A percentile compares a stretch with the other conserved stretches of the same genome.
phyloP scores from a whole-genome alignment of 2,329 filamentous ascomycete species.

The Aspergillus terreus region DNA sequence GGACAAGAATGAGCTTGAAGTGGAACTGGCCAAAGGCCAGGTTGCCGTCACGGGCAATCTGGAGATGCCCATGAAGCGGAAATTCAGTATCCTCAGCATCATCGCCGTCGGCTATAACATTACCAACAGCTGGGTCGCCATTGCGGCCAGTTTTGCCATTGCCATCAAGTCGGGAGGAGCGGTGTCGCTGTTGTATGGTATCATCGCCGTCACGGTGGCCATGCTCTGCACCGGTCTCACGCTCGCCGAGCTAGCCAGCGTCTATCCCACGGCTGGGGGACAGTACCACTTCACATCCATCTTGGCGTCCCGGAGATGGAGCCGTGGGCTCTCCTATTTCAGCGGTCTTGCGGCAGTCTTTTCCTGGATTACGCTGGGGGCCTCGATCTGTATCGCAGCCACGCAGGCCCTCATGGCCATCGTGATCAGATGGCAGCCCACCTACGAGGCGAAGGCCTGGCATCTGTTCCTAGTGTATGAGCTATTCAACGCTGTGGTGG shows the following conservation, averaged over 20 bases:
- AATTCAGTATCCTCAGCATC: slow-evolving; percentile 21
- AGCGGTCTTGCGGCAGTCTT: slow-evolving; percentile 20
- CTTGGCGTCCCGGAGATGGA: slow-evolving; percentile 21
- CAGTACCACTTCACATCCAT: slow-evolving; percentile 29
- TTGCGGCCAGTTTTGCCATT: slow-evolving; percentile 22
- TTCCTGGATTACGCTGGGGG: slow-evolving; percentile 19
- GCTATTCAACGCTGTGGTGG: slow-evolving; percentile 13
- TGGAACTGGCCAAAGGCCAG: slow-evolving; percentile 19
- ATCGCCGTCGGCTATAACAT: slow-evolving; percentile 23
- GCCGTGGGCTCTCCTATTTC: slow-evolving; percentile 18
- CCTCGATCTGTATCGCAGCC: slow-evolving; percentile 15
- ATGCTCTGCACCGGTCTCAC: slow-evolving; percentile 21
- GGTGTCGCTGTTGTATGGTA: slow-evolving; percentile 20
- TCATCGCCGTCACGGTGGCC: slow-evolving; percentile 17
- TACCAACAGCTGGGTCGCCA: slow-evolving; percentile 23
- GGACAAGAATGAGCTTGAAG: slow-evolving; percentile 3
- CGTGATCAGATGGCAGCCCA: slow-evolving; percentile 18
- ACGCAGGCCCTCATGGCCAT: slow-evolving; percentile 20
- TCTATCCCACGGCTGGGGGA: slow-evolving; percentile 28
- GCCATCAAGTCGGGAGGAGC: slow-evolving; percentile 21
- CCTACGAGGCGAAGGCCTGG: slow-evolving; percentile 17
- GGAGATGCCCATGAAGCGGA: slow-evolving; percentile 19
- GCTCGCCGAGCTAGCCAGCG: slow-evolving; percentile 26
- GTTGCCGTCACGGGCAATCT: slow-evolving; percentile 14
- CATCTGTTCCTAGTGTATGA: slow-evolving; percentile 22